Evolutionary conservation across 352 stramenopile genomes (phyloP), one percentile per base, ranked within the genome.

Genomic region (Pythium coloratum): DNA sequence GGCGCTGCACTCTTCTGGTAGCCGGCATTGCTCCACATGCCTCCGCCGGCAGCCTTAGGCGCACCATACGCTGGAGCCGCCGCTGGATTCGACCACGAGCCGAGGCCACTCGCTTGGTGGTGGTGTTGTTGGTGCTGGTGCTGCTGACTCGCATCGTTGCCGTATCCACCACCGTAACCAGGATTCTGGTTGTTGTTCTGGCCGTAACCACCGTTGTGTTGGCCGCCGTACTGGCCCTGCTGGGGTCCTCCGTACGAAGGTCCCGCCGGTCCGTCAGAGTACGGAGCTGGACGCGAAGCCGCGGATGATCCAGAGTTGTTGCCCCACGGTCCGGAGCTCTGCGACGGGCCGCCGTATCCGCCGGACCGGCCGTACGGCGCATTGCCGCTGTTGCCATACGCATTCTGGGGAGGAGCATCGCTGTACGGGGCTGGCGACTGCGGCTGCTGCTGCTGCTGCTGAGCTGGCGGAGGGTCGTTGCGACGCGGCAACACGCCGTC

Each of bases 11-110:
- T 88, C 67, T 92, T 92, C 63, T 96, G 84, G 59, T 94, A 96
- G 0, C 88, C 88, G 30, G 78, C 73, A 64, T 77, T 94, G 69
- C 85, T 93, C 88, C 88, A 96, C 53, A 88, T 88, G 14, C 88
- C 88, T 14, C 76, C 64, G 16, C 71, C 72, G 16, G 72, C 51
- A 13, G 55, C 65, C 62, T 93, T 92, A 6, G 66, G 62, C 6
- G 67, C 67, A 9, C 61, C 64, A 20, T 76, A 67, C 30, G 76
- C 50, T 2, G 76, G 77, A 47, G 69, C 66, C 1, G 73, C 56
- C 0, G 76, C 33, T 20, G 70, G 34, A 18, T 20, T 68, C 20
- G 78, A 76, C 85, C 83, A 92, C 55, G 83, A 91, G 20, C 76
- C 73, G 33, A 93, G 77, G 1, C 85, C 76, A 28, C 61, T 77